phyloP scores from a whole-genome alignment of 2,329 filamentous ascomycete species.

The Blumeria hordei region DNA sequence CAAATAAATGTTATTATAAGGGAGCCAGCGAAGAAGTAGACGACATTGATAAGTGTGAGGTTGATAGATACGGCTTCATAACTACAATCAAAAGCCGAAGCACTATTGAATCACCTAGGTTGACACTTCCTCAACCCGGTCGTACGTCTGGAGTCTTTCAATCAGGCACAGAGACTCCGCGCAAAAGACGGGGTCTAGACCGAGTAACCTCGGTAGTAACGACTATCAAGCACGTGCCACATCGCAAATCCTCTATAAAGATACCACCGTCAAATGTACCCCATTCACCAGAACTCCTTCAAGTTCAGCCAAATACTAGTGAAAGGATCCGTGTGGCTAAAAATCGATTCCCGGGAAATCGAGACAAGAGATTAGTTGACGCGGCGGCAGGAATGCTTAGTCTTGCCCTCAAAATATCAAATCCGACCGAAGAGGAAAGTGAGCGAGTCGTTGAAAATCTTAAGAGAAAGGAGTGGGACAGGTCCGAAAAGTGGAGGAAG shows the following conservation, averaged over 20 bases:
- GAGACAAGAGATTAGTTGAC: slow-evolving; percentile 34
- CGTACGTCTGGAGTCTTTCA: slow-evolving; percentile 13
- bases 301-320: slow-evolving; percentile 22
- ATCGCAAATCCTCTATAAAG: slow-evolving; percentile 29
- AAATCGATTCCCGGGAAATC: slow-evolving; percentile 35
- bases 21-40: slow-evolving; percentile 41
- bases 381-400: slow-evolving; percentile 44
- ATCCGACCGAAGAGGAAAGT: slow-evolving; percentile 29
- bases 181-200: slow-evolving; percentile 12
- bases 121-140: slow-evolving; percentile 12
- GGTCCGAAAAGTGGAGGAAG: slow-evolving; percentile 41
- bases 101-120: slow-evolving; percentile 16
- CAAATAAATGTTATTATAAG: slow-evolving; percentile 19
- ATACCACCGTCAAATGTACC: slow-evolving; percentile 28
- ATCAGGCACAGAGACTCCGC: slow-evolving; percentile 12
- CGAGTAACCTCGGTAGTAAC: slow-evolving; percentile 10
- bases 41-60: slow-evolving; percentile 32
- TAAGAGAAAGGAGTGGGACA: slow-evolving; percentile 36
- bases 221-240: slow-evolving; percentile 18
- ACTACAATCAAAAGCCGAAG: slow-evolving; percentile 18
- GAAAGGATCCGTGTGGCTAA: slow-evolving; percentile 28
- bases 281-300: slow-evolving; percentile 7
- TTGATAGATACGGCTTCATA: slow-evolving; percentile 49
- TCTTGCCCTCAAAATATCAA: slow-evolving; percentile 29
- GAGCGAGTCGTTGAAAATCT: slow-evolving; percentile 28